Evolutionary conservation across 805 yeast species (phyloP).

Genomic region (Ogataea sp.): DNA sequence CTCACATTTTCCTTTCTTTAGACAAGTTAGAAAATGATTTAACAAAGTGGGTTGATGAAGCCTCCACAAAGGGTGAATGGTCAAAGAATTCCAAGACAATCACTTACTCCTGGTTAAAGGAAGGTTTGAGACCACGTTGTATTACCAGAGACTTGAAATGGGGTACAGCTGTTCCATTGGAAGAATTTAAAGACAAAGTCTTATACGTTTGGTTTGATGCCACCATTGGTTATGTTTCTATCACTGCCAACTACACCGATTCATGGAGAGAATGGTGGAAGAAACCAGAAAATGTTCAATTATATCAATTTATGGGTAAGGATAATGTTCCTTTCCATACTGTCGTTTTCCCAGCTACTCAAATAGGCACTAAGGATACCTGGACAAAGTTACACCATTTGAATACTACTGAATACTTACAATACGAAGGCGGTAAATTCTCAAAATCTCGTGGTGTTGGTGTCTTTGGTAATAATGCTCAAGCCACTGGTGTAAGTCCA

Average conservation of each 20-base stretch:
- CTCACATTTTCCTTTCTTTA: constrained; percentile 76
- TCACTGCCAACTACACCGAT: constrained; percentile 84
- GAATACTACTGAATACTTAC: constrained; percentile 92
- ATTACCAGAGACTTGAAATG: constrained; percentile 95
- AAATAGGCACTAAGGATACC: constrained; percentile 76
- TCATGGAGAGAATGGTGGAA: constrained; percentile 94
- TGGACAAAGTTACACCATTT: constrained; percentile 93
- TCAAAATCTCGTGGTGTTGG: constrained; percentile 98
- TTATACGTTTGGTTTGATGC: constrained; percentile 99
- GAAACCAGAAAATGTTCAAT: constrained; percentile 77
- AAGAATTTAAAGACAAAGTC: constrained; percentile 80
- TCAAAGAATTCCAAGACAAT: constrained; percentile 84
- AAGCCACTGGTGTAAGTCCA: constrained; percentile 83
- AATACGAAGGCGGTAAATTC: constrained; percentile 97
- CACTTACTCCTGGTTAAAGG: constrained; percentile 89
- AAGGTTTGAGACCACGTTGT: constrained; percentile 89
- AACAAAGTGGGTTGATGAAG: constrained; percentile 60
- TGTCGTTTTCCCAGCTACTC: constrained; percentile 92
- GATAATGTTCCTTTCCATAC: constrained; percentile 99
- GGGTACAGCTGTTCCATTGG: constrained; percentile 98
- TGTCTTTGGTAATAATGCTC: constrained; percentile 96
- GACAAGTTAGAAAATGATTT: constrained; percentile 78
- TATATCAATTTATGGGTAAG: constrained; percentile 98
- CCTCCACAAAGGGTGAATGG: constrained; percentile 77
- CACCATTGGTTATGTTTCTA: constrained; percentile 91